Base-by-base conservation (phyloP, 2,329 filamentous ascomycete species). In the Fusarium luffae region DNA sequence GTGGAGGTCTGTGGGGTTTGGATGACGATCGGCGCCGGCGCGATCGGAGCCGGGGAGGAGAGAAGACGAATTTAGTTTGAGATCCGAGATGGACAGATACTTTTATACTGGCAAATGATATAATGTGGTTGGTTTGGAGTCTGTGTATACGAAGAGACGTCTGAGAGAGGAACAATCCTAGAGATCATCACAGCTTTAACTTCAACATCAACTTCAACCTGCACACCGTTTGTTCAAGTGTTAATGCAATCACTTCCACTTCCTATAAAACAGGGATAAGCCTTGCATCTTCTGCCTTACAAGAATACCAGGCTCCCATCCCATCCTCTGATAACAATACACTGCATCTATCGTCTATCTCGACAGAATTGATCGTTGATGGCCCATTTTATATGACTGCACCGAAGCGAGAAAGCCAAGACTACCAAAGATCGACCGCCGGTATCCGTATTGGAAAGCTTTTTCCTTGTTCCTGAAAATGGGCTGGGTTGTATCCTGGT, bases 1-100 rank as follows among this genome's bases (percentile, higher is more conserved):
- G 57, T 55, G 64, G 68, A 66, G 64, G 50, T 47, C 27, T 71
- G 68, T 63, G 68, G 68, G 52, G 68, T 64, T 55, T 59, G 49
- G 37, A 56, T 59, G 64, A 66, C 28, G 68, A 69, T 70, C 68
- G 64, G 60, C 68, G 59, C 60, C 59, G 52, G 68, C 27, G 28
- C 25, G 68, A 71, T 66, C 64, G 68, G 68, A 70, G 28, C 59
- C 64, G 59, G 64, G 67, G 43, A 68, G 44, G 27, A 52, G 43
- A 32, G n/a, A 52, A 42, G 47, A 66, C 61, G 43, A 66, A 66
- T 66, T 25, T 44, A 66, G 63, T 60, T 61, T 48, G 30, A 66
- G 54, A 66, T 64, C 55, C 28, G 59, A 63, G 37, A 49, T 30
- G 21, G 18, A 16, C 27, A 28, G 42, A 27, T 6, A 19, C 14